Percentiles rank a stretch among this genome's conserved stretches.
phyloP scores from a whole-genome alignment of 225 moss, liverwort and hornwort genomes.

The Asterella californica region DNA sequence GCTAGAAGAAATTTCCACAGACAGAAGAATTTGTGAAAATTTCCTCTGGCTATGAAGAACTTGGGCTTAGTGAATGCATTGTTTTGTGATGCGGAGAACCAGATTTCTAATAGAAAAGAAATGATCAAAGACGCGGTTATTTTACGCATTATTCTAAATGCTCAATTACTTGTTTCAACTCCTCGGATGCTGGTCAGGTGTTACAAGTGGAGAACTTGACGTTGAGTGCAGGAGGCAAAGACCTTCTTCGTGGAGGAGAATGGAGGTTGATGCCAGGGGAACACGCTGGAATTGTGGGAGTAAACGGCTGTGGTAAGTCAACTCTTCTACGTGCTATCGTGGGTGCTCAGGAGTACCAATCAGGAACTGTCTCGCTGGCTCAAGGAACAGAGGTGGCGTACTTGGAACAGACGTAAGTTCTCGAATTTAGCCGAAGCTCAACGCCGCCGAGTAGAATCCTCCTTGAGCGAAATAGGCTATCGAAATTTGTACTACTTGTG shows the following conservation, averaged over 20 bases:
- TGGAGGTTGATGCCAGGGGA: conserved; percentile 89
- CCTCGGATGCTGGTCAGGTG: conserved; percentile 50
- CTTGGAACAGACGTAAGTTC: conserved; percentile 87
- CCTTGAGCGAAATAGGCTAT: neutral
- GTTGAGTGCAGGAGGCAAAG: conserved; percentile 86
- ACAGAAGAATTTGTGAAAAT: too few relatives aligned
- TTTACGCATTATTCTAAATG: conserved; percentile 3
- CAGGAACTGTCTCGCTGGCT: conserved; percentile 67
- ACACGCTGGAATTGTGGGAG: conserved; percentile 82
- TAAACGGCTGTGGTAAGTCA: conserved; percentile 91
- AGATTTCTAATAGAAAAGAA: neutral
- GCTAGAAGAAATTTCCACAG: neutral
- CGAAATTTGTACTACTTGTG: neutral
- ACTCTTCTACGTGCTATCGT: conserved; percentile 75
- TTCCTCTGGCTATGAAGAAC: too few relatives aligned
- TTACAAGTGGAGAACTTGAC: conserved; percentile 84
- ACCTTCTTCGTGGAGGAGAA: conserved; percentile 66
- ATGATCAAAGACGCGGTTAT: neutral
- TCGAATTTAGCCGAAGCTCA: neutral
- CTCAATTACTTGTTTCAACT: neutral
- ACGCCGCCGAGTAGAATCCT: neutral
- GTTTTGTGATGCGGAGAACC: neutral
- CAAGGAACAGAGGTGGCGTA: conserved; percentile 87
- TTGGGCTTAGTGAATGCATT: too few relatives aligned
- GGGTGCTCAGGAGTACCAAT: conserved; percentile 70